Base-by-base conservation (phyloP, 2,329 filamentous ascomycete genomes). In the Talaromyces sp. region DNA sequence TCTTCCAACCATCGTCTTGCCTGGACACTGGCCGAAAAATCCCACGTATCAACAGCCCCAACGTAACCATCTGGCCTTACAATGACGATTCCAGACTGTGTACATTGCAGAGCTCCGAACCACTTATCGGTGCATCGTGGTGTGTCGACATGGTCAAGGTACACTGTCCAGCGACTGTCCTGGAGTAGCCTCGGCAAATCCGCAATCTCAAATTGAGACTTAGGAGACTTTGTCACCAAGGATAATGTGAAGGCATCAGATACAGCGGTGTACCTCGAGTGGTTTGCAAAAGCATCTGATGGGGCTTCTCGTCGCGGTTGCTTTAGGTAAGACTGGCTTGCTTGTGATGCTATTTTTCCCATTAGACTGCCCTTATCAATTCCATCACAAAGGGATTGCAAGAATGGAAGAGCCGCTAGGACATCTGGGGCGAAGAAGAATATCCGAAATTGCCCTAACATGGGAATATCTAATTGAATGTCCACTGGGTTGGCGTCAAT, bases 401-500 rank as follows among this genome's bases (percentile, higher is more conserved):
- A 41, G 33, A 58, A 58, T 35, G 27, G 27, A 27, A 58, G 56
- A 37, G 35, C 56, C 35, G 9, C 14, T 31, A 35, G 37, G 10
- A 91, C 81, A 70, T 91, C 83, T 71, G 85, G 86, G 67, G 87
- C 85, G 66, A 93, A 84, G 66, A 93, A 83, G 74, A 90, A 92
- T 54, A 92, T 85, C 58, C 89, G 85, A 80, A 93, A 93, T 72
- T 93, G 90, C 31, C 90, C 88, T 6, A 93, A 80, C 76, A 92
- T 85, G 1, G 90, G 90, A 52, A 93, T 90, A 71, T 93, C 90
- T 6, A 92, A 85, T 73, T 93, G 89, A 33, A 93, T 80, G 70
- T 93, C 88, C 49, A 93, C 86, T 0, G 90, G 90, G 70, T 93
- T 93, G 3, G 90, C 88, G 75, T 93, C 90, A 60, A 92, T 85